A percentile compares a stretch with the other conserved stretches of the same genome.
phyloP scores from a whole-genome alignment of 805 yeast genomes.

The Schwanniomyces occidentalis region DNA sequence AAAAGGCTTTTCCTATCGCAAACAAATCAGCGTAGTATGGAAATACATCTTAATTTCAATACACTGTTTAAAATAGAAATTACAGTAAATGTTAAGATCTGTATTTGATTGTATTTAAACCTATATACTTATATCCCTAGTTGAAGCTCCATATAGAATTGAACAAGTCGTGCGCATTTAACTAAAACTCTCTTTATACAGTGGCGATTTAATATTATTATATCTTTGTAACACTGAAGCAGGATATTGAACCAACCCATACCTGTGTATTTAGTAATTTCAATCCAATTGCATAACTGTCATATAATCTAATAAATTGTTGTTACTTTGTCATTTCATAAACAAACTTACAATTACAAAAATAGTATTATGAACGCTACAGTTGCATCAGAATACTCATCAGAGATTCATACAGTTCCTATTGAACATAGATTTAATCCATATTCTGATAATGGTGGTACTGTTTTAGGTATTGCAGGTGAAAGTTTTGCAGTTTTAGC shows the following conservation, averaged over 20 bases:
- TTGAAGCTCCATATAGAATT: too few species aligned
- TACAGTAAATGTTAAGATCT: too few species aligned
- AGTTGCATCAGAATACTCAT: conserved; percentile 66
- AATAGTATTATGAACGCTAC: conserved; percentile 34
- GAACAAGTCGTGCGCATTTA: too few species aligned
- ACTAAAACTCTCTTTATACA: too few species aligned
- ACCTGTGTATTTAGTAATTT: not conserved
- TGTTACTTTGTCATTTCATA: too few species aligned
- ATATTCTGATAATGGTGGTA: conserved; percentile 94
- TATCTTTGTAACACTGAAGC: not conserved
- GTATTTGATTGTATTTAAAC: too few species aligned
- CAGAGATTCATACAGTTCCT: conserved; percentile 55
- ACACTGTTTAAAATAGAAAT: too few species aligned
- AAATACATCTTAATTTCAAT: too few species aligned
- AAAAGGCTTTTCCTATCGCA: too few species aligned
- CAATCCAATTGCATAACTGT: conserved; percentile 1
- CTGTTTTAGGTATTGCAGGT: conserved; percentile 96
- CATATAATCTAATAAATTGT: not conserved
- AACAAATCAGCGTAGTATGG: too few species aligned
- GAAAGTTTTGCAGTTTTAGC: conserved; percentile 96
- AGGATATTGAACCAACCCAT: not conserved
- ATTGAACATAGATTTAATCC: conserved; percentile 94
- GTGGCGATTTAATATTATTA: conserved; percentile 3
- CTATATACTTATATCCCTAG: too few species aligned
- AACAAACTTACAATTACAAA: too few species aligned